Base-by-base conservation (phyloP, 805 yeast genomes). In the Grigorovia jiainica region DNA sequence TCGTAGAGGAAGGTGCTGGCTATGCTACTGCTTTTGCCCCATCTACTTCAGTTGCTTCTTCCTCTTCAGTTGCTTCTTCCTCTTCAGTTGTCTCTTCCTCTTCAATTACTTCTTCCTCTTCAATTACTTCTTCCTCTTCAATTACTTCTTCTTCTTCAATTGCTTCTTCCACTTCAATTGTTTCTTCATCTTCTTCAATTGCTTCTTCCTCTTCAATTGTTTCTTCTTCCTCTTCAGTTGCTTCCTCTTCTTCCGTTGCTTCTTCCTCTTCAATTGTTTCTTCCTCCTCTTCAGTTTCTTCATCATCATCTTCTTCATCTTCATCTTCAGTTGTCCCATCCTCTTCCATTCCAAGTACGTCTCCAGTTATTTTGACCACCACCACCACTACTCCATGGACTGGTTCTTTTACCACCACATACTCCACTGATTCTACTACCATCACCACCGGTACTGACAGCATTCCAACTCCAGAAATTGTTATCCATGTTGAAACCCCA, bases 361-460 rank as follows among this genome's bases (percentile, higher is more conserved):
- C n/a, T 1, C 29, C 29, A 16, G 16, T 23, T 11, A 39, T 32
- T 1, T 34, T 40, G 7, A 43, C 46, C 9, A 36, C 42, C 8
- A 43, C 44, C 13, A 33, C 42, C 5, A 34, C 40, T 4, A 41
- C 46, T 4, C 35, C 35, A n/a, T 48, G 47, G 47, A 40, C 44
- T 16, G 49, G 48, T 15, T 34, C 45, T 8, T 25, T 21, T n/a
- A 45, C 51, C 1, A 25, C 48, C 16, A 42, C 54, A 5, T 43
- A 46, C 23, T 44, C 53, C 17, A 52, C 51, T 16, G 51, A 46
- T 6, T 46, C 51, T 7, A 34, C 48, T n/a, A 44, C 52, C 5
- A 20, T 10, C 4, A 43, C 47, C 9, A 42, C 43, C 11, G 48
- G 42, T 27, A 34, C 41, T 11, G 44, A 41, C 18, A 32, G 40